Conservation (phyloP, 2,329 filamentous ascomycete genomes). For the Paraphaeosphaeria sporulosa region DNA sequence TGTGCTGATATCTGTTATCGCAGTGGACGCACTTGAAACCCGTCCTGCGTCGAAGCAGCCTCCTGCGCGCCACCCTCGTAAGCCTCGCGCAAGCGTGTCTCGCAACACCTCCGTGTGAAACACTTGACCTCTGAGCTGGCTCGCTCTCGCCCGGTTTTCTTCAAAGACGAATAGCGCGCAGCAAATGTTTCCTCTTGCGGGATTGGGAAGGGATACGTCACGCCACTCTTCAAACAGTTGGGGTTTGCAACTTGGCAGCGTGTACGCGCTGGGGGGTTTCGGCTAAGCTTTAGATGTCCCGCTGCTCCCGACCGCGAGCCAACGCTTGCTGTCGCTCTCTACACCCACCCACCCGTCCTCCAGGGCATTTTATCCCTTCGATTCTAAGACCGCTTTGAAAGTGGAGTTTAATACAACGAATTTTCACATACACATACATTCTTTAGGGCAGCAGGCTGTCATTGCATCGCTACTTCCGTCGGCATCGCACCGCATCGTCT, state of each 20-base stretch:
- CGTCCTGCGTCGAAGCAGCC: slow-evolving; percentile 4
- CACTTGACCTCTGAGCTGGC: background rate
- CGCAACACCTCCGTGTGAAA: slow-evolving; percentile 11
- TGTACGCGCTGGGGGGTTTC: slow-evolving; percentile 14
- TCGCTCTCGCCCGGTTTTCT: background rate
- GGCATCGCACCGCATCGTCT: background rate
- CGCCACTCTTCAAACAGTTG: slow-evolving; percentile 19
- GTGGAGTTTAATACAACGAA: slow-evolving; percentile 8
- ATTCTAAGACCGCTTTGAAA: slow-evolving; percentile 17
- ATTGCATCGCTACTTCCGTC: slow-evolving; percentile 3
- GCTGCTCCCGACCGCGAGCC: slow-evolving; percentile 2
- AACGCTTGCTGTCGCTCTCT: background rate
- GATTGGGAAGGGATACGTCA: slow-evolving; percentile 8
- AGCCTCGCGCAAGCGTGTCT: slow-evolving; percentile 8
- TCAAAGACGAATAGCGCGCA: background rate
- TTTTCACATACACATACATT: background rate
- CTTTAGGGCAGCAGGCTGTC: slow-evolving; percentile 18
- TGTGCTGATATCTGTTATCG: background rate
- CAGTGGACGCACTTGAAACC: slow-evolving; percentile 8
- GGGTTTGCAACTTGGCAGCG: slow-evolving; percentile 13
- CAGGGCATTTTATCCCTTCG: background rate
- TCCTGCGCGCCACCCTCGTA: slow-evolving; percentile 4
- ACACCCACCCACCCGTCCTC: background rate
- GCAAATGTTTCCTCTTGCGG: background rate
- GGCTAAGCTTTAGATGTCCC: slow-evolving; percentile 8